phyloP scores from a whole-genome alignment of 176 grass and related monocot species.

The Thalia dealbata region DNA sequence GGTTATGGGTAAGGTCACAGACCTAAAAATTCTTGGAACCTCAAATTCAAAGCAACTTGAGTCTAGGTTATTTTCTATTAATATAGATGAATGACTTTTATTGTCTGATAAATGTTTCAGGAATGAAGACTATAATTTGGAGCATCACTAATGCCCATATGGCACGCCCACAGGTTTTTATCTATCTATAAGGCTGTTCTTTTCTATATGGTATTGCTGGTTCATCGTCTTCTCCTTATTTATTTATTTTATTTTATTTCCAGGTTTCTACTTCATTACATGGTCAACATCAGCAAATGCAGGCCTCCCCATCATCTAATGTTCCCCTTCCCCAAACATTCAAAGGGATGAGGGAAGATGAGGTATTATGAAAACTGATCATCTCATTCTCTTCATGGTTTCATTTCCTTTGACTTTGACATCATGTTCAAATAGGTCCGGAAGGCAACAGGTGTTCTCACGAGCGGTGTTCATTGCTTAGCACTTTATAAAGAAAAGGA shows the following conservation, averaged over 20 bases:
- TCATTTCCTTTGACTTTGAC: conserved; percentile 10
- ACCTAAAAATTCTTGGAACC: background rate
- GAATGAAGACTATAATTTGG: conserved; percentile 99
- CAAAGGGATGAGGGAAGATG: conserved; percentile 81
- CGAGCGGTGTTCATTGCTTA: conserved; percentile 88
- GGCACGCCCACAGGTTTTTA: conserved; percentile 69
- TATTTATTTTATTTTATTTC: background rate
- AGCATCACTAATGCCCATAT: conserved; percentile 94
- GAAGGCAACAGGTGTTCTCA: conserved; percentile 86
- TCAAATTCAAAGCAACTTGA: background rate
- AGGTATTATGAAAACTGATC: conserved; percentile 40
- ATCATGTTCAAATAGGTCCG: conserved; percentile 53
- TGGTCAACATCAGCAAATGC: conserved; percentile 70
- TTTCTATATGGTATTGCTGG: background rate
- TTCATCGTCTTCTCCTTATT: conserved; percentile 17
- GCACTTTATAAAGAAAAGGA: conserved; percentile 94
- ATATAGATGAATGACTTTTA: background rate
- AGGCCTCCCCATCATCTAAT: conserved; percentile 64
- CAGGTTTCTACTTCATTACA: conserved; percentile 18
- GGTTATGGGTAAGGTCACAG: conserved; percentile 56
- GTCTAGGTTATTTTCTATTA: background rate
- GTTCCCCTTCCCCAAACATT: conserved; percentile 57
- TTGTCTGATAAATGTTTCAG: conserved; percentile 26
- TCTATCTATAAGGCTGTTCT: background rate
- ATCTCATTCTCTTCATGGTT: conserved; percentile 13